A percentile compares a stretch with the other conserved stretches of the same genome.
These are phyloP conservation scores for Fusarium zealandicum DNA, from an alignment of 2,329 filamentous ascomycete species.

Conservation along the genomic window DNA sequence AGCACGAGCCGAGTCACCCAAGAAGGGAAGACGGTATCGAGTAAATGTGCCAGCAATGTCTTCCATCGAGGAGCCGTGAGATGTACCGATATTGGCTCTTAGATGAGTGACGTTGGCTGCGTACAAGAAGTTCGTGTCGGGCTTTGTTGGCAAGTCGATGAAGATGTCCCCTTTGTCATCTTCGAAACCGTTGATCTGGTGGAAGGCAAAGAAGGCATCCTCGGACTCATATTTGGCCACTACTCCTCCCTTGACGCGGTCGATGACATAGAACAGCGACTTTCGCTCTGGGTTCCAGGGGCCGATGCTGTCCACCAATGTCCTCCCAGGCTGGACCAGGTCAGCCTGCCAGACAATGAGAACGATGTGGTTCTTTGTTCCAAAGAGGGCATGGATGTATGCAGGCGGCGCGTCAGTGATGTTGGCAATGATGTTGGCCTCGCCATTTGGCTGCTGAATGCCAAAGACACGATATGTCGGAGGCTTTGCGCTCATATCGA, in stretches of 20 bases:
- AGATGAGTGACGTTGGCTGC: conserved; percentile 4
- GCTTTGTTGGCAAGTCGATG: conserved; percentile 9
- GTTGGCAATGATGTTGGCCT: conserved; percentile 11
- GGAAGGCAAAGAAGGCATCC: conserved; percentile 14
- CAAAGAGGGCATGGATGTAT: conserved; percentile 14
- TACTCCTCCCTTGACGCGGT: conserved; percentile 9
- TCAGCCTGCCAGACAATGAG: conserved; percentile 22
- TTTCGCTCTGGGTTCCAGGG: conserved; percentile 6
- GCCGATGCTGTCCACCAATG: conserved; percentile 4
- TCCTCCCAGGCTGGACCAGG: background rate
- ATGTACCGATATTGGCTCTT: conserved; percentile 10
- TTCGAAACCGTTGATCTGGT: conserved; percentile 17
- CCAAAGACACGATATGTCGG: conserved; percentile 14
- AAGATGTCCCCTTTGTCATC: conserved; percentile 10
- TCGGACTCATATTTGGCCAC: conserved; percentile 9
- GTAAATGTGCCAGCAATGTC: conserved; percentile 10
- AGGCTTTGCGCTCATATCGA: conserved; percentile 5
- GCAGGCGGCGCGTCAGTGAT: conserved; percentile 18
- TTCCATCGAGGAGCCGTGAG: background rate
- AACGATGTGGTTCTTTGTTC: conserved; percentile 9
- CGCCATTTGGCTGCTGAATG: conserved; percentile 1
- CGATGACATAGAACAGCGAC: conserved; percentile 13
- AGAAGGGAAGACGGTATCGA: conserved; percentile 13
- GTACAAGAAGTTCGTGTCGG: conserved; percentile 2
- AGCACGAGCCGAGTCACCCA: background rate